phyloP scores from a whole-genome alignment of 257 asterid genomes.

The Salvia miltiorrhiza region DNA sequence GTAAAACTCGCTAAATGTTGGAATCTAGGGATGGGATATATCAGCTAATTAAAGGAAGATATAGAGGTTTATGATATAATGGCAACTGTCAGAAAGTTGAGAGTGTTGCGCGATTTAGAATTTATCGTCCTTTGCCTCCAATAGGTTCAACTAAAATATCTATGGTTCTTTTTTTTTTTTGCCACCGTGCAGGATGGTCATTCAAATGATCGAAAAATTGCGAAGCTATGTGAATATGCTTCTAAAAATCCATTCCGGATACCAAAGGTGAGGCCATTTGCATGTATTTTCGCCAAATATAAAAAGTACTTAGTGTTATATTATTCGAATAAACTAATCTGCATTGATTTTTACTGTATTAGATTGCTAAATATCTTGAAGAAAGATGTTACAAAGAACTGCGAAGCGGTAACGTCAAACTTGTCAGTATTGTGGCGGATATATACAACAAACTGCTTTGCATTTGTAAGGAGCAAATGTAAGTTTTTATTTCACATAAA shows the following conservation, averaged over 20 bases:
- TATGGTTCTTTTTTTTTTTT: conserved; percentile 17
- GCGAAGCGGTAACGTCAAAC: conserved; percentile 60
- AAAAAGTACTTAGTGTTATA: not conserved
- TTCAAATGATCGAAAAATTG: conserved; percentile 73
- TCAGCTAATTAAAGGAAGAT: not conserved
- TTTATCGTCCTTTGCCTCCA: not conserved
- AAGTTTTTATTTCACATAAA: conserved; percentile 32
- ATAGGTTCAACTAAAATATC: not conserved
- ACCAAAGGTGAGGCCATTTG: conserved; percentile 58
- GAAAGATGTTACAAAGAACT: conserved; percentile 92
- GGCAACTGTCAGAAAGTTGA: not conserved
- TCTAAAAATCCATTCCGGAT: conserved; percentile 83
- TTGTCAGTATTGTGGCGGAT: conserved; percentile 63
- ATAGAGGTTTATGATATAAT: not conserved
- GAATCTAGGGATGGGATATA: not conserved
- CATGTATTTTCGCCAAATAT: not conserved
- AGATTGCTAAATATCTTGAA: conserved; percentile 91
- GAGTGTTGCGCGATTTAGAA: not conserved
- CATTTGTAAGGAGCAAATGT: conserved; percentile 85
- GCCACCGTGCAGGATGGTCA: conserved; percentile 55
- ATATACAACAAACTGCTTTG: conserved; percentile 68
- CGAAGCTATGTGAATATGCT: conserved; percentile 92
- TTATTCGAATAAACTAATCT: conserved; percentile 14
- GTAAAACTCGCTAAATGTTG: not conserved
- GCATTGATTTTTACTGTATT: conserved; percentile 17